Evolutionary conservation across 1,284 basidiomycete species (phyloP).

Genomic region (Ceratobasidium sp.): DNA sequence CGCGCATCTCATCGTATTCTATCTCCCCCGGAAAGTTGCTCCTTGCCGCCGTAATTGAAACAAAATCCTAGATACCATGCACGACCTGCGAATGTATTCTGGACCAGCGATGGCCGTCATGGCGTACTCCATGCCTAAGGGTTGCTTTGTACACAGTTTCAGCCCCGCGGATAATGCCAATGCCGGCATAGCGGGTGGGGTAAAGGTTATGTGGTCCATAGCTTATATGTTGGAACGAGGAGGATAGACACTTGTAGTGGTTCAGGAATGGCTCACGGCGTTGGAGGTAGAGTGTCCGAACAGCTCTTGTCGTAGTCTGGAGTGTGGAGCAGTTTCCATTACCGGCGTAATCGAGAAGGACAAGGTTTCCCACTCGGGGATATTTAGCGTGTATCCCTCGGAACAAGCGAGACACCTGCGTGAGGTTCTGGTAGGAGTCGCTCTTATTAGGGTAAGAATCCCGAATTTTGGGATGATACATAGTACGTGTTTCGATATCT

Average conservation of each 20-base stretch:
- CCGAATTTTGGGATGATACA: too few species aligned
- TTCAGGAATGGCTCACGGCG: neutral
- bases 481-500: too few species aligned
- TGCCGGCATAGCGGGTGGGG: neutral
- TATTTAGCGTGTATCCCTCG: neutral
- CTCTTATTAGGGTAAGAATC: too few species aligned
- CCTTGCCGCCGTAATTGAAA: neutral
- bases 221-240: neutral
- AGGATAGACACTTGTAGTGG: neutral
- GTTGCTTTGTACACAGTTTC: neutral
- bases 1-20: neutral
- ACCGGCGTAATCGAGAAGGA: neutral
- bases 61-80: neutral
- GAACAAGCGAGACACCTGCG: neutral
- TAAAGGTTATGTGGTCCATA: neutral
- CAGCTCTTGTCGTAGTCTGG: neutral
- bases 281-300: neutral
- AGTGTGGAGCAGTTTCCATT: neutral
- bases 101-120: neutral
- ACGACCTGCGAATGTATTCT: neutral
- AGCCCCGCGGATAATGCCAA: neutral
- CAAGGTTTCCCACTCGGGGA: neutral
- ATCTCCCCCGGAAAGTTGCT: neutral
- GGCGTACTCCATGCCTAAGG: neutral
- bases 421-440: too few species aligned